These are phyloP conservation scores for Rhizophlyctis rosea DNA, from an alignment of 192 early-diverging fungal genomes.

Conservation along the genomic window DNA sequence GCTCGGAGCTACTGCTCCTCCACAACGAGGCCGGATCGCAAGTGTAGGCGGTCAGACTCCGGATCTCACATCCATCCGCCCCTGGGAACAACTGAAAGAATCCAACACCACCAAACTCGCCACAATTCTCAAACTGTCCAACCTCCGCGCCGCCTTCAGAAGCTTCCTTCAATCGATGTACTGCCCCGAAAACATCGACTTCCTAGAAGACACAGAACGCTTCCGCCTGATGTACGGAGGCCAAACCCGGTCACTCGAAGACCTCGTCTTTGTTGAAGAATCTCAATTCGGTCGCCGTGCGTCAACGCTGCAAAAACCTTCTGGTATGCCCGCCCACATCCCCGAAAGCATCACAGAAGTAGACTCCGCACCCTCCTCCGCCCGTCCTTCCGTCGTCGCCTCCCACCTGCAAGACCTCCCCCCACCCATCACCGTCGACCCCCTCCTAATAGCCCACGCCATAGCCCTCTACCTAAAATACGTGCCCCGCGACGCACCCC, in stretches of 20 bases:
- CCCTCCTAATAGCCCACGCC: conserved; percentile 34
- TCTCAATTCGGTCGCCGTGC: background rate
- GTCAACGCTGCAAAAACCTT: background rate
- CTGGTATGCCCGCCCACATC: background rate
- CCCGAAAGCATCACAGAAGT: background rate
- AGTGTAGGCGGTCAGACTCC: conserved; percentile 22
- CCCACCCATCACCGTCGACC: background rate
- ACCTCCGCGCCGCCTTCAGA: conserved; percentile 56
- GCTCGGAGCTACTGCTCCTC: conserved; percentile 7
- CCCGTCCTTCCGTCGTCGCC: background rate
- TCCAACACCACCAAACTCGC: conserved; percentile 56
- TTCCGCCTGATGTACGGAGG: conserved; percentile 42
- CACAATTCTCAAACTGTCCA: conserved; percentile 55
- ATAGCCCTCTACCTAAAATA: conserved; percentile 43
- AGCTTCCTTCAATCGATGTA: conserved; percentile 63
- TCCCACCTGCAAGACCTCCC: no score
- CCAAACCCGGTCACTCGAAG: conserved; percentile 1
- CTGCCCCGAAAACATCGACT: conserved; percentile 74
- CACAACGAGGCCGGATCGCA: background rate
- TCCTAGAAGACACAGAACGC: conserved; percentile 57
- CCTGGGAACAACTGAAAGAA: conserved; percentile 22
- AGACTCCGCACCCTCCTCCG: background rate
- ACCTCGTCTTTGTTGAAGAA: background rate
- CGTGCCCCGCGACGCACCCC: conserved; percentile 32
- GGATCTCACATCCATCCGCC: conserved; percentile 11